Percentiles rank a stretch among this genome's conserved stretches.
These are phyloP conservation scores for Citrus mangshanensis DNA, from an alignment of 345 rosid genomes.

Conservation along the genomic window DNA sequence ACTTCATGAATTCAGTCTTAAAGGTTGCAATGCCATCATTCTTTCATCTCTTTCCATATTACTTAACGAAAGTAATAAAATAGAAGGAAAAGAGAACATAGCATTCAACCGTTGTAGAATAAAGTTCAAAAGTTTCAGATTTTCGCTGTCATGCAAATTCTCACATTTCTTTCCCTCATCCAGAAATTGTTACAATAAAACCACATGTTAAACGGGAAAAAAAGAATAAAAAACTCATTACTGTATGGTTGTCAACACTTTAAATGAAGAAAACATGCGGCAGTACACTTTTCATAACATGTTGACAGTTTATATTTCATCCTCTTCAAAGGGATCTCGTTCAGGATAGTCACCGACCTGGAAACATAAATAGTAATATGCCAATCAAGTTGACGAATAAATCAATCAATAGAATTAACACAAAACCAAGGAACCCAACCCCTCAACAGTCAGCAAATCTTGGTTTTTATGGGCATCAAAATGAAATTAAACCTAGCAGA, in stretches of 20 bases:
- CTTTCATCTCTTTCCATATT: neutral
- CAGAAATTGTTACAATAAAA: neutral
- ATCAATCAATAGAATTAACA: neutral
- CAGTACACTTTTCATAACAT: neutral
- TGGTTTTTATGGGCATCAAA: neutral
- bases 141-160: neutral
- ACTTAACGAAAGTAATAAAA: neutral
- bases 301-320: conserved; percentile 49
- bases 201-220: neutral
- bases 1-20: no score
- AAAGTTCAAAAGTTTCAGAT: neutral
- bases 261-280: no score
- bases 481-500: neutral
- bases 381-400: neutral
- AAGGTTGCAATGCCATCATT: neutral
- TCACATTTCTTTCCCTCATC: neutral
- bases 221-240: no score
- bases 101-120: neutral
- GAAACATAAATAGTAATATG: neutral
- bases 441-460: no score
- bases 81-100: neutral
- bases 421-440: no score
- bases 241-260: no score
- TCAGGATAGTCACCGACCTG: conserved; percentile 93
- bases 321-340: conserved; percentile 77